Base-by-base conservation (phyloP, 768 basidiomycete genomes). In the Glaciozyma antarctica region DNA sequence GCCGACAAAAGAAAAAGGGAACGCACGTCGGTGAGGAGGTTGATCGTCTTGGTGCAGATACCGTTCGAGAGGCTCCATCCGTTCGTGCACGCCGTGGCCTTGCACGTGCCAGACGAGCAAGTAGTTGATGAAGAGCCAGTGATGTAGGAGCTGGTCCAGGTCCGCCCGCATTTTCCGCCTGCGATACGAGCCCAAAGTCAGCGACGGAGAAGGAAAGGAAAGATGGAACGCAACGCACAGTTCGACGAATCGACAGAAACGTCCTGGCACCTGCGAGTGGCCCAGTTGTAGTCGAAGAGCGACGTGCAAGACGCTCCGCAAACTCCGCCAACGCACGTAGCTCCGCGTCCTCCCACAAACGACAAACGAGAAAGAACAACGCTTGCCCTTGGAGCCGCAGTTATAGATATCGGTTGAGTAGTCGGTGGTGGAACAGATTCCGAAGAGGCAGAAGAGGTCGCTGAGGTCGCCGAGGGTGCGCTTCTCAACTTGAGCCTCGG, bases 101-200 rank as follows among this genome's bases (percentile, higher is more conserved):
- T 62, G 58, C 68, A 69, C 21, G 55, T 34, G 2, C 64, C 63
- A 8, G 28, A 16, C 21, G 60, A 17, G 61, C 68, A 69, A 41
- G 44, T 38, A 5, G 62, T 49, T 0, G 38, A 12, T 6, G 49
- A 28, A 0, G 68, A 57, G 59, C 62, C 59, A 15, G 41, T 53
- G 16, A 69, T 61, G 34, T 5, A 34, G 10, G 34, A 34, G 34
- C 6, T 34, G 16, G 53, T 52, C 58, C 68, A 65, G 6, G 59
- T 55, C 43, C 60, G 58, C n/a, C 64, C 64, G 58, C 68, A 65
- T 49, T 65, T 65, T 34, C 68, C 64, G 58, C 68, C 62, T 49
- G 28, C 34, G 32, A 15, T 9, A n/a, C 34, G 6, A 10, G n/a
- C 32, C 24, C 6, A 15, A 4, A 13, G 34, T 41, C 32, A 58